phyloP scores from a whole-genome alignment of 2,329 filamentous ascomycete species.

The Alternaria postmessia region DNA sequence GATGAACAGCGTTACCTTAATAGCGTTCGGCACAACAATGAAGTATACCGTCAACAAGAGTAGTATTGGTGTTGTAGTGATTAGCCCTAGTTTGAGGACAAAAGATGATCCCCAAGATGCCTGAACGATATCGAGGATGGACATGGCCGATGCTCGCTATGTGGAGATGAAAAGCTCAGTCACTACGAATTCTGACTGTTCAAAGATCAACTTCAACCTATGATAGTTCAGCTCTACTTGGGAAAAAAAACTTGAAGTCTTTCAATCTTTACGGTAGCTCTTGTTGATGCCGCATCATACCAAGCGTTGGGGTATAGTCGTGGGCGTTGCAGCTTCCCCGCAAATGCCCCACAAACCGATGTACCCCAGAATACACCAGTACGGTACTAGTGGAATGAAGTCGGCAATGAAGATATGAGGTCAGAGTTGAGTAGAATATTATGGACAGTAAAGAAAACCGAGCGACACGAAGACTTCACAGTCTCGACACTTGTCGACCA shows the following conservation, averaged over 20 bases:
- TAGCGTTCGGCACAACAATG: slow-evolving; percentile 39
- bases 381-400: background rate
- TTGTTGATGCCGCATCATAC: background rate
- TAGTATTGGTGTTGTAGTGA: slow-evolving; percentile 27
- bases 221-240: too few relatives aligned
- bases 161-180: background rate
- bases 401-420: background rate
- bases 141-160: slow-evolving; percentile 11
- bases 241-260: too few relatives aligned
- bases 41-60: slow-evolving; percentile 38
- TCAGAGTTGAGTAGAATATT: accelerated
- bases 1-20: slow-evolving; percentile 30
- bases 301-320: slow-evolving; percentile 4
- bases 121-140: slow-evolving; percentile 15
- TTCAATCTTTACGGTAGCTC: background rate
- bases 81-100: slow-evolving; percentile 22
- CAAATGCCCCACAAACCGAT: slow-evolving; percentile 13
- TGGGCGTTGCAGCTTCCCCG: slow-evolving; percentile 9
- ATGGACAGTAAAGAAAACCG: background rate
- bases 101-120: slow-evolving; percentile 5
- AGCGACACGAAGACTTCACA: background rate
- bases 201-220: background rate
- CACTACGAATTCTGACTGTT: background rate
- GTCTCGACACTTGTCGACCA: slow-evolving; percentile 1
- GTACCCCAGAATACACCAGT: background rate